phyloP scores from a whole-genome alignment of 139 green algal species.

The Chlamydomonas schloesseri region DNA sequence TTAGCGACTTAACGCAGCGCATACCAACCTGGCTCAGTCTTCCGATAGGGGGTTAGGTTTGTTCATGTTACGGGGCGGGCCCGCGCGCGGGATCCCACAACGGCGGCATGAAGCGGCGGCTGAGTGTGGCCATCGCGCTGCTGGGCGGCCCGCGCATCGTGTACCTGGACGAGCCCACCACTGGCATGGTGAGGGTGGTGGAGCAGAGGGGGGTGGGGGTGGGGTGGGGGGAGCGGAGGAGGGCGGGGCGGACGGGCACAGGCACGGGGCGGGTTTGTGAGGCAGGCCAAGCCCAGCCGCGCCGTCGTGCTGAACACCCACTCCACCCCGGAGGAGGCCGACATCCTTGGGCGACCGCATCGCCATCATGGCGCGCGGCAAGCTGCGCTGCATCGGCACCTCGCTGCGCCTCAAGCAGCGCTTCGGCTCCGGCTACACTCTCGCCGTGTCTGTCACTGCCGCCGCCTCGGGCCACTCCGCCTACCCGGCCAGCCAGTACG shows the following conservation, averaged over 20 bases:
- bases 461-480: not conserved
- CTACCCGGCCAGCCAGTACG: not conserved
- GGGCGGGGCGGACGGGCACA: too few relatives aligned
- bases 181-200: conserved; percentile 76
- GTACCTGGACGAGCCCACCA: conserved; percentile 96
- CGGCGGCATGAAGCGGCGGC: conserved; percentile 89
- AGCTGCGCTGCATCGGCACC: conserved; percentile 85
- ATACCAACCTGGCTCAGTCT: too few relatives aligned
- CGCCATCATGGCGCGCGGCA: conserved; percentile 91
- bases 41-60: too few relatives aligned
- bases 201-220: too few relatives aligned
- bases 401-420: conserved; percentile 91
- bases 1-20: too few relatives aligned
- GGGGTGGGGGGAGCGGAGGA: too few relatives aligned
- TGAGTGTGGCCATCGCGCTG: conserved; percentile 91
- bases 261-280: too few relatives aligned
- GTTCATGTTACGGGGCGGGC: conserved; percentile 50
- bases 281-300: conserved; percentile 58
- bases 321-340: conserved; percentile 97
- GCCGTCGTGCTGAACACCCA: conserved; percentile 96
- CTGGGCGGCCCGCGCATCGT: conserved; percentile 93
- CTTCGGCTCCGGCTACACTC: conserved; percentile 88
- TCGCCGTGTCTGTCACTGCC: conserved; percentile 40
- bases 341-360: conserved; percentile 94
- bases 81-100: conserved; percentile 74